phyloP scores from a whole-genome alignment of 179 eudicot genomes.

The Silene vulgaris region DNA sequence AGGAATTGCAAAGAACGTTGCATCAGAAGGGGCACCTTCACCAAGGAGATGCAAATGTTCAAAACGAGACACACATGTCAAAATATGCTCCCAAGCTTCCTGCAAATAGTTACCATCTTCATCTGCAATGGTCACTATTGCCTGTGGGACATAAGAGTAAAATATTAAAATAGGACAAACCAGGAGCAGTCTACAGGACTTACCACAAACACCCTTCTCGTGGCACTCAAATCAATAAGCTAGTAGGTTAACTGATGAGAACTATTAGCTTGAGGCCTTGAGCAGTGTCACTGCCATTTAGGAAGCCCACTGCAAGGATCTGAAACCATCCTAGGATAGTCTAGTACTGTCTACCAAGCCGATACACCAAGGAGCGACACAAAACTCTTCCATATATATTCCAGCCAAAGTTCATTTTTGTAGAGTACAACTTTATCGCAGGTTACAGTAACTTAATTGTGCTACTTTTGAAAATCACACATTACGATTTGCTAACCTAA shows the following conservation, averaged over 20 bases:
- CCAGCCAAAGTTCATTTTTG: too few species aligned
- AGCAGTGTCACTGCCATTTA: neutral
- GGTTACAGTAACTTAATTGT: too few species aligned
- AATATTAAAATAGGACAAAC: neutral
- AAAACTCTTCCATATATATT: too few species aligned
- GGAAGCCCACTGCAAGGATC: neutral
- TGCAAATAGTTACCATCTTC: conserved; percentile 96
- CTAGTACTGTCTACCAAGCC: neutral
- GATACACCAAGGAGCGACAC: neutral
- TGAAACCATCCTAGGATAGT: neutral
- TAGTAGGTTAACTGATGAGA: neutral
- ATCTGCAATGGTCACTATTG: conserved; percentile 86
- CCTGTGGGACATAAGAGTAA: conserved; percentile 44
- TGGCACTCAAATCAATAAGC: neutral
- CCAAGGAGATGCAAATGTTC: conserved; percentile 97
- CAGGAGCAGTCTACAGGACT: neutral
- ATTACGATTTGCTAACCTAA: too few species aligned
- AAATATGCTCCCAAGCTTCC: conserved; percentile 98
- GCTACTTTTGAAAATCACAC: too few species aligned
- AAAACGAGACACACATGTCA: conserved; percentile 94
- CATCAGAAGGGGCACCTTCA: conserved; percentile 99
- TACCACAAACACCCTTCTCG: neutral
- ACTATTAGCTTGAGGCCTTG: neutral
- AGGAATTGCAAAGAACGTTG: conserved; percentile 81
- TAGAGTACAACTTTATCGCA: too few species aligned